Base-by-base conservation (phyloP, 805 yeast species). In the Wickerhamomyces bovis region DNA sequence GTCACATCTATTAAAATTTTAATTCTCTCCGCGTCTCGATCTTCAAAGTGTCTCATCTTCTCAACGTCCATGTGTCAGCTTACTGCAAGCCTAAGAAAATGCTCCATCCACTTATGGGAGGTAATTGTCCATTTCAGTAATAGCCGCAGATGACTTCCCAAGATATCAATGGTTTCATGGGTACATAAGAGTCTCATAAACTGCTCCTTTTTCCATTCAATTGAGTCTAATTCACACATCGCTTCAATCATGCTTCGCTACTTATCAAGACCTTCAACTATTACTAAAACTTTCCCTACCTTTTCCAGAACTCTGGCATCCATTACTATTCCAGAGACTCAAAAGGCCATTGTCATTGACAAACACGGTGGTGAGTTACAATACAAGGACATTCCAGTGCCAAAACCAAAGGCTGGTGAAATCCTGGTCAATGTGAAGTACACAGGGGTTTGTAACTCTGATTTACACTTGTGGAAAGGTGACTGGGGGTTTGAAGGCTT, bases 361-460 rank as follows among this genome's bases (percentile, higher is more conserved):
- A 67, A 69, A 52, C 62, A 66, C 55, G 75, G 75, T 43, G 78
- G 76, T 33, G 63, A 63, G 13, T 62, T 75, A 57, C 57, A 62
- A 25, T 75, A 73, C 64, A 67, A 66, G 46, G 80, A 76, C 54
- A 69, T 76, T 44, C 72, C 78, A 8, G 80, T 76, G 15, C 82
- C 82, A 43, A 61, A 55, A 41, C 82, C 82, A 41, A 72, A 71
- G 51, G 63, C 80, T 33, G 75, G 73, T 54, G 81, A 78, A 57
- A 62, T 78, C 49, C 65, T 78, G 55, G 70, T 78, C 55, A 72
- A 77, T 53, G 75, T 78, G 55, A 71, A 74, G 60, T 78, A 76
- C 62, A 76, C 83, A 4, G 83, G 83, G 55, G 82, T 78, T 15
- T 78, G 83, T 57, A 81, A 78, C 64, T 76, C 83, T 6, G 83